Base-by-base conservation (phyloP, 176 grass and related monocot genomes). In the Carex littledalei region DNA sequence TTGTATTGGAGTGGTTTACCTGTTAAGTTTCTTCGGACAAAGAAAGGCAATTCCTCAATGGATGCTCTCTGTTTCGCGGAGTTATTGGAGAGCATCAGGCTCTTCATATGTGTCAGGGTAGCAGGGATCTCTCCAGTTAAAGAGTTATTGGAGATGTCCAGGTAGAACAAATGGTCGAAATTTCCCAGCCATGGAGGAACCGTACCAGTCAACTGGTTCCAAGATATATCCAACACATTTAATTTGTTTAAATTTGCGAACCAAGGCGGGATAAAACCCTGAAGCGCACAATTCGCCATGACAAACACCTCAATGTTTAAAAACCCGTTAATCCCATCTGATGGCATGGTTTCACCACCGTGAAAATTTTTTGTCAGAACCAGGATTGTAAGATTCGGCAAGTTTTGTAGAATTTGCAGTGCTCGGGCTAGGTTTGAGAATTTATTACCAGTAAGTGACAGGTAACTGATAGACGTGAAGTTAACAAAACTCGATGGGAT, bases 341-440 rank as follows among this genome's bases (percentile, higher is more conserved):
- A 20, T 0, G 93, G 96, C 89, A 98, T 89, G 6, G 0, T 87
- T 81, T 98, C 93, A 0, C 88, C 90, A 0, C 79, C 88, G 22
- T 69, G 91, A 57, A 98, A 98, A 43, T 95, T 98, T 0, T 84
- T 93, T n/a, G 96, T 98, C 63, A 98, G 91, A 58, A 98, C 96
- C 64, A 98, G 76, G 35, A 60, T 84, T 5, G 65, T 90, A 3
- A 98, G 84, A 70, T 87, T 94, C 31, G 93, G 93, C 71, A 94
- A 89, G 17, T 82, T 72, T 71, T 98, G 93, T 86, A 98, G 85
- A 71, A 93, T 85, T 80, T 87, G 91, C 80, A 98, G 80, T n/a
- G 96, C 88, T 1, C 82, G 87, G 13, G 59, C 59, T 73, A 98
- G 16, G 73, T 98, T 89, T 1, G 81, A 90, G 84, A 98, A 89